These are phyloP conservation scores for Plantago ovata DNA, from an alignment of 257 asterid genomes.

Conservation along the genomic window DNA sequence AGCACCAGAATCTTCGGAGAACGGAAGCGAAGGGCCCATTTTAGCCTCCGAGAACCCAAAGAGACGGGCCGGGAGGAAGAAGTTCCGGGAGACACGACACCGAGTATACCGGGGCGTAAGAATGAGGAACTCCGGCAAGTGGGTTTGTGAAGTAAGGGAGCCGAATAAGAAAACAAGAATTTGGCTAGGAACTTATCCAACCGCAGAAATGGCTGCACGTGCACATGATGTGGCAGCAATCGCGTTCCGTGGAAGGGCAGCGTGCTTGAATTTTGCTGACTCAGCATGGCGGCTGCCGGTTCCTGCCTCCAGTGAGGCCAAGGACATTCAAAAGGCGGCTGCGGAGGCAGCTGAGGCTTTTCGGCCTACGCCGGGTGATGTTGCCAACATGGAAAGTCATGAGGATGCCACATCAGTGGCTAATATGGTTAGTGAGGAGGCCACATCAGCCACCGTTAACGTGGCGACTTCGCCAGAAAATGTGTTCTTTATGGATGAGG, in stretches of 20 bases:
- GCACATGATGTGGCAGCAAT: conserved; percentile 66
- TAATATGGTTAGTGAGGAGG: not conserved
- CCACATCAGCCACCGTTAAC: not conserved
- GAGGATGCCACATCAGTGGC: not conserved
- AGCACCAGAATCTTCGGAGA: conserved; percentile 19
- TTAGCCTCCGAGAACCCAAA: conserved; percentile 54
- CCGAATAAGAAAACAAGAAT: conserved; percentile 63
- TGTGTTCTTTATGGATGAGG: conserved; percentile 25
- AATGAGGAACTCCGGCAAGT: conserved; percentile 45
- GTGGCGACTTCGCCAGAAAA: conserved; percentile 11
- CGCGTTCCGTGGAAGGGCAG: conserved; percentile 55
- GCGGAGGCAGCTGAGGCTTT: conserved; percentile 55
- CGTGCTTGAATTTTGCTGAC: conserved; percentile 72
- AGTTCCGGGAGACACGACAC: conserved; percentile 60
- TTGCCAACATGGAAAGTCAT: not conserved
- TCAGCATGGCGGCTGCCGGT: conserved; percentile 55
- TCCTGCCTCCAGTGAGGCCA: conserved; percentile 45
- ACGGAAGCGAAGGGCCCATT: conserved; percentile 26
- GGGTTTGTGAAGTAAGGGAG: conserved; percentile 67
- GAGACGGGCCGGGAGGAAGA: conserved; percentile 49
- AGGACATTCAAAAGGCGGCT: conserved; percentile 59
- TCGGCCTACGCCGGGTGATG: conserved; percentile 19
- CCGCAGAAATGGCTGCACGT: conserved; percentile 70
- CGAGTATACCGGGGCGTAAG: conserved; percentile 58
- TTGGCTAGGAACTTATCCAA: conserved; percentile 68